Evolutionary conservation across 2,329 filamentous ascomycete species (phyloP), one percentile per base, ranked within the genome.

Genomic region (Verticillium zaregamsianum): DNA sequence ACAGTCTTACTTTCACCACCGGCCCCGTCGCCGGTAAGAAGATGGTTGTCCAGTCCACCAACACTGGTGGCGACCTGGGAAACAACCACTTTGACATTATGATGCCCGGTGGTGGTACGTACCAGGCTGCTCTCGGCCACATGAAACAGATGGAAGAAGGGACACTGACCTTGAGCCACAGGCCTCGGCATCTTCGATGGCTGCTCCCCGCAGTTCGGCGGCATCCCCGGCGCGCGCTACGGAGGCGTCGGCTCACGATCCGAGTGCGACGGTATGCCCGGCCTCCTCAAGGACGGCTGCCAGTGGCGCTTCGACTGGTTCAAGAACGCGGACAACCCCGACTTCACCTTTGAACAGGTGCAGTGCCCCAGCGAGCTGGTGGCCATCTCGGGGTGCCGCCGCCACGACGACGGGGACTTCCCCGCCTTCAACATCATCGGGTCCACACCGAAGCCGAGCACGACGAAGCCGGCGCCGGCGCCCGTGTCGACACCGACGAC

Each of bases 281-380:
- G 69, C 32, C 73, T 76, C 35, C 76, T 88, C 57, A 80, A 84
- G 74, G 75, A 73, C 7, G 85, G 85, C 15, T 88, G 86, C 74
- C 75, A 81, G 70, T 89, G 85, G 82, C 83, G 85, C 63, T 88
- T 86, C 68, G 82, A 87, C 75, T 88, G 85, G 85, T 86, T 88
- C 73, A 69, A 77, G 65, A 80, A 81, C 64, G 79, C 83, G 55
- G 82, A 86, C 70, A 87, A 86, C 74, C 84, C 84, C 5, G 69
- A 67, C 39, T 80, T 87, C 61, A 76, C 73, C 58, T 87, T 83
- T 72, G 74, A 79, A 71, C 78, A 83, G 71, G 83, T 88, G 12
- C 76, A 79, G 65, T 86, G 84, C 71, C 84, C 83, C 11, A 72
- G 76, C 39, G 79, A 73, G 39, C 67, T 87, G 61, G 80, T 74